A percentile compares a stretch with the other conserved stretches of the same genome.
phyloP scores from a whole-genome alignment of 148 eudicot genomes.

The Fagopyrum tataricum region DNA sequence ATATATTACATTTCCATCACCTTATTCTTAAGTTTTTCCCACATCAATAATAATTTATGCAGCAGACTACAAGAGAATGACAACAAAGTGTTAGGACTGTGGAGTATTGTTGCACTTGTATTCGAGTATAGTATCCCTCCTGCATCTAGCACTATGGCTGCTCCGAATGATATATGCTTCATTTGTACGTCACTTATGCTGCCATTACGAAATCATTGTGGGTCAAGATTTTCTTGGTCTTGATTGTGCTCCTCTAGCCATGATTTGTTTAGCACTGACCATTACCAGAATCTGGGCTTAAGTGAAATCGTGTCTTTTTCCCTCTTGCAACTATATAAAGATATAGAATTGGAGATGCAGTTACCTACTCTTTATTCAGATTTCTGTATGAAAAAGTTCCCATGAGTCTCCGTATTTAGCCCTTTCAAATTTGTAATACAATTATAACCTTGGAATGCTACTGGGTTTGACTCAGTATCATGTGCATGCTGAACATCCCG shows the following conservation, averaged over 20 bases:
- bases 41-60: neutral
- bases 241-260: neutral
- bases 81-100: too few species aligned
- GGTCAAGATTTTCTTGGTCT: neutral
- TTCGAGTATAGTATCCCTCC: neutral
- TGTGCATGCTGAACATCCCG: neutral
- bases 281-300: neutral
- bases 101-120: neutral
- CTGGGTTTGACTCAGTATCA: neutral
- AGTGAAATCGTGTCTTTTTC: neutral
- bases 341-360: too few species aligned
- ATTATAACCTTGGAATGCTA: neutral
- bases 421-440: neutral
- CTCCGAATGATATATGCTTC: too few species aligned
- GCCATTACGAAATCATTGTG: neutral
- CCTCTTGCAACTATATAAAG: neutral
- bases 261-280: neutral
- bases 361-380: too few species aligned
- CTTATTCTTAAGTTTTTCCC: neutral
- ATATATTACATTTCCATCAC: neutral
- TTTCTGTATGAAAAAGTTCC: neutral
- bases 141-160: neutral
- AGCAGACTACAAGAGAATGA: neutral
- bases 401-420: neutral
- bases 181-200: too few species aligned